Evolutionary conservation across 768 basidiomycete genomes (phyloP).

Genomic region (Lactarius pseudohatsudake): DNA sequence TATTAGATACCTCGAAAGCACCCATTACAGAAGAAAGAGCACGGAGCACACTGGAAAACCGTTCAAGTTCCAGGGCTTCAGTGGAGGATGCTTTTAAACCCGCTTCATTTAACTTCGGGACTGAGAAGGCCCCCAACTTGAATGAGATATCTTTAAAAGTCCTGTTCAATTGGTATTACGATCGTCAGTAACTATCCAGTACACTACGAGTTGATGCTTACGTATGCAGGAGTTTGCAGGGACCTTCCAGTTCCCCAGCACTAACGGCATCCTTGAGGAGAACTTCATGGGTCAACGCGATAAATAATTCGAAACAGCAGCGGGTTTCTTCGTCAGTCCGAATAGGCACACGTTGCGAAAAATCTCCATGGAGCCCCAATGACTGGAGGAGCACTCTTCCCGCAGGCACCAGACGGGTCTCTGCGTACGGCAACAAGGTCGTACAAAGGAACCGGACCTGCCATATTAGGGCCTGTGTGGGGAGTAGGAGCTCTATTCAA

Average conservation of each 20-base stretch:
- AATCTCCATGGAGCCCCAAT: not conserved
- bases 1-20: not conserved
- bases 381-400: not conserved
- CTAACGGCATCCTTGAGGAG: not conserved
- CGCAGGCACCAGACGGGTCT: not conserved
- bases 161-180: too few species aligned
- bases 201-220: not conserved
- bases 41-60: too few species aligned
- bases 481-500: not conserved
- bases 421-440: not conserved
- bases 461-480: not conserved
- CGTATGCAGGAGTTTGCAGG: not conserved
- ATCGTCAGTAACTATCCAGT: too few species aligned
- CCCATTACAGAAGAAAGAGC: not conserved
- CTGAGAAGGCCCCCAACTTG: not conserved
- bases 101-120: not conserved
- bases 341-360: too few species aligned
- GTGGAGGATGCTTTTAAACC: too few species aligned
- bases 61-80: too few species aligned
- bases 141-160: not conserved
- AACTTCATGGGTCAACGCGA: not conserved
- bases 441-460: not conserved
- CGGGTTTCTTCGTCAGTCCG: not conserved
- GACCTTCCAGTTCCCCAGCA: not conserved
- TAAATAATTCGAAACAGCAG: not conserved